Base-by-base conservation (phyloP, 2,329 filamentous ascomycete species). In the Fusarium sp. region DNA sequence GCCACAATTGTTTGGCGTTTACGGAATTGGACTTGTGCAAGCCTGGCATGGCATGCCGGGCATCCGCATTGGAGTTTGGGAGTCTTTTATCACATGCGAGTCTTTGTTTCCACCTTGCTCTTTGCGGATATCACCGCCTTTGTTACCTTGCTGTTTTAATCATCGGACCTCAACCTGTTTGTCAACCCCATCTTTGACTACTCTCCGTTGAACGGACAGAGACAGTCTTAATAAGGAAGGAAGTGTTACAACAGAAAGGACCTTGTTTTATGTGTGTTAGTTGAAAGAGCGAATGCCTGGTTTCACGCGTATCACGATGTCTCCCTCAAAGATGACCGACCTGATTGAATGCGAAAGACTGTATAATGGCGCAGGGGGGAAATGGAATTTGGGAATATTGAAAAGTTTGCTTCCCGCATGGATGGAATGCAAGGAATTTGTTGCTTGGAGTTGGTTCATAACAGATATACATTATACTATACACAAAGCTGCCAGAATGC, bases 381-480 rank as follows among this genome's bases (percentile, higher is more conserved):
- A 48, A 47, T 30, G 51, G 67, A 53, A 49, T 48, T 56, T 42
- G 61, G 63, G 58, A 68, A 46, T 37, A n/a, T 47, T 47, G 59
- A 72, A 73, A 74, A 75, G 69, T 68, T 69, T 69, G 54, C 59
- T 53, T 67, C 59, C 68, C 68, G 48, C 59, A 40, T 30, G 47
- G 20, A 37, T 37, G 68, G 63, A 70, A 74, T 55, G 72, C 62
- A 71, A 34, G 8, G 57, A 42, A 55, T 47, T 55, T 62, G 50
- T 72, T 25, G 23, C 40, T 28, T 62, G 64, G 61, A 65, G 62
- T 64, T 49, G 51, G 59, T 32, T 32, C 42, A 54, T 51, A 61
- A 64, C 55, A 59, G 69, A 75, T 75, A 74, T 71, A 73, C 46
- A 72, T 53, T 73, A 75, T 71, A 75, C 72, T 71, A 75, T 73